Percentiles rank a stretch among this genome's conserved stretches.
Evolutionary conservation across 805 yeast genomes (phyloP).

Genomic region (Wickerhamiella vanderwaltii): DNA sequence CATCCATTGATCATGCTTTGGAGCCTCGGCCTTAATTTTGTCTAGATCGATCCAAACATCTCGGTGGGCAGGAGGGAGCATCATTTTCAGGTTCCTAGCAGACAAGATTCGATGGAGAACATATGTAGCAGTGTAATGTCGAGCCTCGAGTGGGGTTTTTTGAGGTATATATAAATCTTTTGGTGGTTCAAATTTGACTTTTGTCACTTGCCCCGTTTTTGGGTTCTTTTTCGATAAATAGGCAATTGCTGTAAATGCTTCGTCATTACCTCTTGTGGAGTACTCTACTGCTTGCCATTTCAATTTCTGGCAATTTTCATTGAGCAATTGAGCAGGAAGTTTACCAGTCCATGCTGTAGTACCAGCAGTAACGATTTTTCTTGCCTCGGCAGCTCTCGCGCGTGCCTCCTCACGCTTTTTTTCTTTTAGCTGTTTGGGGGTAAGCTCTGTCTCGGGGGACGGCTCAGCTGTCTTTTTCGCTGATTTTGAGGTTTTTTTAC

Average conservation of each 20-base stretch:
- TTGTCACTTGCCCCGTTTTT: slow-evolving; percentile 56
- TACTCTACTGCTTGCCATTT: slow-evolving; percentile 84
- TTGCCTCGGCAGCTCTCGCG: slow-evolving; percentile 22
- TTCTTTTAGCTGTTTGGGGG: slow-evolving; percentile 26
- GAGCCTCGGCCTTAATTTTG: slow-evolving; percentile 37
- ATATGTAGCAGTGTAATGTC: slow-evolving; percentile 82
- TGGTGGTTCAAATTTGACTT: slow-evolving; percentile 42
- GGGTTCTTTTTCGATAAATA: slow-evolving; percentile 64
- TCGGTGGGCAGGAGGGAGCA: slow-evolving; percentile 72
- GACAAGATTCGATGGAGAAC: slow-evolving; percentile 70
- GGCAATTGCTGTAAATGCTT: slow-evolving; percentile 57
- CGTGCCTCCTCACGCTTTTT: slow-evolving; percentile 29
- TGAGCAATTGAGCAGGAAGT: slow-evolving; percentile 71
- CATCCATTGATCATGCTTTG: slow-evolving; percentile 16
- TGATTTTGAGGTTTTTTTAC: slow-evolving; percentile 16
- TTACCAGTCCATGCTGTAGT: slow-evolving; percentile 90
- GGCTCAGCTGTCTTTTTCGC: slow-evolving; percentile 14
- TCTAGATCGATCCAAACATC: slow-evolving; percentile 68
- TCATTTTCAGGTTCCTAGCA: slow-evolving; percentile 74
- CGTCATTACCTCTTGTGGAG: slow-evolving; percentile 35
- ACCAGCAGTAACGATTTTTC: slow-evolving; percentile 40
- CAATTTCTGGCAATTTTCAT: slow-evolving; percentile 75
- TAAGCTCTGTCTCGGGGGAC: slow-evolving; percentile 17
- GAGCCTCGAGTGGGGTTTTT: slow-evolving; percentile 76
- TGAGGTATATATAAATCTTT: slow-evolving; percentile 46